Base-by-base conservation (phyloP, 2,329 filamentous ascomycete species). In the Clarireedia sp. region DNA sequence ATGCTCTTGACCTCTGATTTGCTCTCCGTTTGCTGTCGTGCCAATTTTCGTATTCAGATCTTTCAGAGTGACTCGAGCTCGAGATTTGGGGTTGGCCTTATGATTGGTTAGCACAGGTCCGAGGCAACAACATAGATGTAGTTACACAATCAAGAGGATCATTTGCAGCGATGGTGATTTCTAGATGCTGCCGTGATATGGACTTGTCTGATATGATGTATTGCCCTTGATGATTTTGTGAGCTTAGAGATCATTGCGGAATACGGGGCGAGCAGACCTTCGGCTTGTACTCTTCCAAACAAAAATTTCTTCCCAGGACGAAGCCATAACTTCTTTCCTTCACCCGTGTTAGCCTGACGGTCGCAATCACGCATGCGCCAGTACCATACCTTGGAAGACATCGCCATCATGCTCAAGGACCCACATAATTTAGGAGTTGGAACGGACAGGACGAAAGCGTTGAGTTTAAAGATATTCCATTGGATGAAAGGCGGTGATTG, bases 141-240 rank as follows among this genome's bases (percentile, higher is more conserved):
- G 17, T 58, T 75, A 87, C 84, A 53, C 83, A 87, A 66, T 89
- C 82, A 48, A 82, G 85, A 14, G 83, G 73, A 41, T 75, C 72
- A 38, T 92, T 85, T 0, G 73, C 64, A 47, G 79, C 82, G 6
- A 97, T 82, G 43, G 83, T 78, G 50, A 99, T 84, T 33, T 85
- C 85, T 61, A 96, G 74, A 71, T 99, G 94, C 66, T 94, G 89
- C 55, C 92, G 80, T 33, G 94, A 99, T 48, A 99, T 88, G 1
- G 86, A 87, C 66, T 87, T 89, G 66, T 94, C 81, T 5, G 85
- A 81, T 62, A 96, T 87, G 23, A 80, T 83, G 62, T 88, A 73
- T 64, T 80, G 82, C 3, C 82, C 81, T 54, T 81, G 29, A 33
- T 33, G 12, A 33, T 12, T 14, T 85, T 88, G 45, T 40, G 3